Base-by-base conservation (phyloP, 345 rosid genomes). In the Sonneratia caseolaris region DNA sequence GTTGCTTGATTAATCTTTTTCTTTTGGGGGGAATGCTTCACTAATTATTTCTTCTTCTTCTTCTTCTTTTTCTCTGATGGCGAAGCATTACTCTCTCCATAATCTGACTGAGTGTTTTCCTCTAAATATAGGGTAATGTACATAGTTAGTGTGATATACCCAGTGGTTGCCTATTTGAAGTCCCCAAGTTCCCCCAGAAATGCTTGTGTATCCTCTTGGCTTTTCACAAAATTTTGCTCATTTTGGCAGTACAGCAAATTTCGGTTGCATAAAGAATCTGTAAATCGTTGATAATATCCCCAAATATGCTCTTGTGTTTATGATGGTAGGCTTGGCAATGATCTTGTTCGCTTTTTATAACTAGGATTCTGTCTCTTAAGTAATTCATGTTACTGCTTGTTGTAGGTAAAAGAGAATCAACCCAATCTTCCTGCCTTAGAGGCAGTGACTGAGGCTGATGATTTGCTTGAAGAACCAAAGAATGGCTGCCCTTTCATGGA, bases 401-500 rank as follows among this genome's bases (percentile, higher is more conserved):
- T 56, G 69, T 69, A 81, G 86, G 79, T 76, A 57, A 84, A 88
- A 82, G 83, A 73, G 38, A 88, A 85, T 61, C 85, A 82, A 66
- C 70, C 84, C 38, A 65, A 74, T 75, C 77, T 66, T 69, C 86
- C 85, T 71, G 76, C 80, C 4, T 62, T 66, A 15, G 79, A 83
- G 79, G 86, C 86, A 79, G 68, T 82, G 66, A 66, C 74, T 75
- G 86, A 79, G 75, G 83, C 79, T 73, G 76, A 79, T 72, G 80
- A 73, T 72, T 71, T 81, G 61, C 67, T 81, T 37, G 80, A 75
- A 69, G 96, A 87, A 68, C 86, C 89, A 51, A 78, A 81, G 74
- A 75, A 77, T 75, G 89, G 85, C 55, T 75, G 80, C 77, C 72
- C 73, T 71, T 77, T 80, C 0, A 84, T 84, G 10, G 93, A 91